Base-by-base conservation (phyloP, 345 rosid genomes). In the Acer yangbiense region DNA sequence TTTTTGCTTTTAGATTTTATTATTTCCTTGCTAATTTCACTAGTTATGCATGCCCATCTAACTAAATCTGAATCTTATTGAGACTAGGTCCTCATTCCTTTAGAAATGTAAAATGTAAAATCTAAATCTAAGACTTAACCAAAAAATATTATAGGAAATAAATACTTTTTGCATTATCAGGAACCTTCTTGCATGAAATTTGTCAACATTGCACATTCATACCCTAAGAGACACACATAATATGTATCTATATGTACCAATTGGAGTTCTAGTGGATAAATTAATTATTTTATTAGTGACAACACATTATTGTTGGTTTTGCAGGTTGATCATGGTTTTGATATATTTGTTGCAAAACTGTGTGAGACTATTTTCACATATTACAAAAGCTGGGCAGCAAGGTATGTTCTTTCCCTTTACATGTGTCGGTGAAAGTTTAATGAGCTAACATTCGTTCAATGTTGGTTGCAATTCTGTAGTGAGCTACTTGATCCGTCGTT, bases 371-470 rank as follows among this genome's bases (percentile, higher is more conserved):
- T 91, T 75, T 91, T 92, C 93, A 91, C 97, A 54, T 92, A 91
- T 85, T 94, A 94, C 91, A 96, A 96, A 88, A 94, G 98, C 86
- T 90, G 99, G 98, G 93, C 98, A 17, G 97, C 98, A 72, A 96
- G 97, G 99, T 96, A 87, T 76, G 62, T 46, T 14, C 68, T 76
- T 71, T 72, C 39, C 65, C 70, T 72, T 72, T 14, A 65, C 71
- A 14, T 23, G 17, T 78, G 16, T 57, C 64, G 46, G 23, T 43
- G 54, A 55, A 69, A 57, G 58, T 67, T 61, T 50, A 81, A 67
- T 67, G 69, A 82, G 21, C 79, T 80, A 61, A 80, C 32, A 84
- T 54, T 78, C 71, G 78, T 20, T 71, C 35, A 71, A 32, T 73
- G 35, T 73, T 72, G 68, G 48, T 81, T 79, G 79, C 73, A 82